Conservation (phyloP, 2,329 filamentous ascomycete species). For the Penicillium sp. region DNA sequence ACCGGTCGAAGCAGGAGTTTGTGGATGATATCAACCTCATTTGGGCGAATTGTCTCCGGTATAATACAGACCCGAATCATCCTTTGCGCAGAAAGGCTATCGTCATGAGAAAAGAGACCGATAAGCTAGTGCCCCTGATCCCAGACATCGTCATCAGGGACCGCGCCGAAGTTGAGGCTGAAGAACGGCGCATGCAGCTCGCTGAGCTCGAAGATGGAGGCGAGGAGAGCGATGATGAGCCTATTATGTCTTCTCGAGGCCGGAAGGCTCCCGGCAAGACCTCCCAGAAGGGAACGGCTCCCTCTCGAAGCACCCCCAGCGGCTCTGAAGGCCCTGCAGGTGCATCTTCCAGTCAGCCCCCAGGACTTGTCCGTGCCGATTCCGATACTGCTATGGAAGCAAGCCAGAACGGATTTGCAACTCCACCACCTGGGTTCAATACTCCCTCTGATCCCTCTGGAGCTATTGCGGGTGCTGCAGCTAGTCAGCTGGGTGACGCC, state of each 20-base stretch:
- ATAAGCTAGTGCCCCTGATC: constrained; percentile 92
- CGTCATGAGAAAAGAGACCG: constrained; percentile 95
- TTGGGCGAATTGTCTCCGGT: constrained; percentile 95
- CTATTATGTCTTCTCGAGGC: constrained; percentile 95
- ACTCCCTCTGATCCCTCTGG: constrained; percentile 76
- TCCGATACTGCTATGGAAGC: constrained; percentile 75
- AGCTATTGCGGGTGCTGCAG: constrained; percentile 57
- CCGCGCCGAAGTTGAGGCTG: constrained; percentile 89
- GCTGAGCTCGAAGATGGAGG: constrained; percentile 73
- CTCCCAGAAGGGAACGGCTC: constrained; percentile 64
- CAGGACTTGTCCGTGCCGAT: constrained; percentile 60
- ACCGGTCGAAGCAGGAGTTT: constrained; percentile 91
- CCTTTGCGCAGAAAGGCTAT: constrained; percentile 89
- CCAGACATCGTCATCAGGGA: constrained; percentile 89
- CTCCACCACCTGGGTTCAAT: constrained; percentile 74
- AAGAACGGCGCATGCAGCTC: constrained; percentile 76
- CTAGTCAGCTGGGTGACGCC: constrained; percentile 77
- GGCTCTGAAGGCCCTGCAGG: constrained; percentile 76
- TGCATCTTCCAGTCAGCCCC: constrained; percentile 50
- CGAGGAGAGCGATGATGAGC: constrained; percentile 94
- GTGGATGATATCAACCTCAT: constrained; percentile 91
- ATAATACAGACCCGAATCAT: constrained; percentile 88
- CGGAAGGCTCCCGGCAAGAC: constrained; percentile 78
- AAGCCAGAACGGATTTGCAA: constrained; percentile 80
- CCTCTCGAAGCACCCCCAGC: constrained; percentile 72